Percentiles rank a stretch among this genome's conserved stretches.
Evolutionary conservation across 2,329 filamentous ascomycete species (phyloP).

Genomic region (Hypocrella siamensis): DNA sequence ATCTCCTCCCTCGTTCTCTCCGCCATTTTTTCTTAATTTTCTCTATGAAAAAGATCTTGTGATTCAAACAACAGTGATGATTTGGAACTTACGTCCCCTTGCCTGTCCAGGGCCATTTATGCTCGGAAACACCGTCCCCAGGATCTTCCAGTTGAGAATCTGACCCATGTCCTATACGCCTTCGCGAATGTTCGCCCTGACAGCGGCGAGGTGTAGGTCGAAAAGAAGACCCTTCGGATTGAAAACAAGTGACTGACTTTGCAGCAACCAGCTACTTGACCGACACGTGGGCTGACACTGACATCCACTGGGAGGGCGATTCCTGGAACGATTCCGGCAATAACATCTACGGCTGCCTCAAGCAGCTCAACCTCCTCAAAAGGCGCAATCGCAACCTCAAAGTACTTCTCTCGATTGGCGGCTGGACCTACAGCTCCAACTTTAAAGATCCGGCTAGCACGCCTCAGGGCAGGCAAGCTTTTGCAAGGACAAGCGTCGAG

Average conservation of each 20-base stretch:
- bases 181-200: conserved; percentile 78
- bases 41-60: no score
- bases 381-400: conserved; percentile 69
- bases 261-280: conserved; percentile 28
- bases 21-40: no score
- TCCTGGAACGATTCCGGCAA: conserved; percentile 56
- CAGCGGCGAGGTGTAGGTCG: conserved; percentile 57
- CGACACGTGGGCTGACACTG: conserved; percentile 49
- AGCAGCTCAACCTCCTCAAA: conserved; percentile 79
- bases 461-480: conserved; percentile 48
- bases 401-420: conserved; percentile 72
- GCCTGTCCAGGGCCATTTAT: conserved; percentile 54
- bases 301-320: conserved; percentile 59
- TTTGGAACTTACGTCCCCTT: no score
- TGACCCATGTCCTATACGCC: conserved; percentile 81
- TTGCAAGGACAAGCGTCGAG: conserved; percentile 59
- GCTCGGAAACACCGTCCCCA: conserved; percentile 73
- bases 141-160: conserved; percentile 61
- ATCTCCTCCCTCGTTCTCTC: no score
- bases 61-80: no score
- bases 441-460: conserved; percentile 65
- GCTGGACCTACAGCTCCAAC: conserved; percentile 83
- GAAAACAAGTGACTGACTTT: conserved; percentile 1
- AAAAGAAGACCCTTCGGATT: neutral
- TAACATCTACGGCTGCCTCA: conserved; percentile 79